Base-by-base conservation (phyloP, 2,329 filamentous ascomycete species). In the Diaporthe batatas region DNA sequence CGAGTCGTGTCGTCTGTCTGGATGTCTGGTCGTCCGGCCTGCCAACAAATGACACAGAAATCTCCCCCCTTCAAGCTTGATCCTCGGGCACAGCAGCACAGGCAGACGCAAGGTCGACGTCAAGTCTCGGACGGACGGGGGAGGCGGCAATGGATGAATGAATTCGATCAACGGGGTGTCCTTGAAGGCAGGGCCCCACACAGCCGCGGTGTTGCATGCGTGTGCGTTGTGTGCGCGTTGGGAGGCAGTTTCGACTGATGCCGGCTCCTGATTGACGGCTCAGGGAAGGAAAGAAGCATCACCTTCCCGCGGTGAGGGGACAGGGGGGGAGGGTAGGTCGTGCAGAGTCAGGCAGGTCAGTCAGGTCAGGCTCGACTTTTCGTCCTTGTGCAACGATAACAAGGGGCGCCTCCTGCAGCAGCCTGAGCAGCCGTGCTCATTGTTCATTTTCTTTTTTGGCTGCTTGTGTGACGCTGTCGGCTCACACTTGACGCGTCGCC, bases 361-460 rank as follows among this genome's bases (percentile, higher is more conserved):
- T 29, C 29, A 29, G 47, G 21, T 36, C 29, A 65, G 62, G 47
- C 23, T 51, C 47, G 47, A 51, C 32, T 67, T 67, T 67, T 67
- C 62, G 62, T 67, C 47, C 47, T 53, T 53, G 62, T 67, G 62
- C 62, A 53, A 67, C 62, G 47, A 67, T 53, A 67, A 67, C 62
- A 67, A 39, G 32, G 32, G 44, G 21, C 62, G 32, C 25, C 25
- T 36, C 62, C 44, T 67, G 32, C 62, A 39, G 62, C 29, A 51
- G 44, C 32, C 25, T n/a, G 47, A 39, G 62, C 29, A 51, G 44
- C 32, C 25, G 42, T 32, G 16, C 39, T 62, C 57, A 44, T 47
- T 47, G 57, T 53, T 53, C 62, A 53, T 25, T 44, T 51, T 67
- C 21, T 34, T 18, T 51, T 49, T 36, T 51, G 14, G 23, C 58